These are phyloP conservation scores for Chlamydomonas eustigma DNA, from an alignment of 139 green algal genomes.

Conservation along the genomic window DNA sequence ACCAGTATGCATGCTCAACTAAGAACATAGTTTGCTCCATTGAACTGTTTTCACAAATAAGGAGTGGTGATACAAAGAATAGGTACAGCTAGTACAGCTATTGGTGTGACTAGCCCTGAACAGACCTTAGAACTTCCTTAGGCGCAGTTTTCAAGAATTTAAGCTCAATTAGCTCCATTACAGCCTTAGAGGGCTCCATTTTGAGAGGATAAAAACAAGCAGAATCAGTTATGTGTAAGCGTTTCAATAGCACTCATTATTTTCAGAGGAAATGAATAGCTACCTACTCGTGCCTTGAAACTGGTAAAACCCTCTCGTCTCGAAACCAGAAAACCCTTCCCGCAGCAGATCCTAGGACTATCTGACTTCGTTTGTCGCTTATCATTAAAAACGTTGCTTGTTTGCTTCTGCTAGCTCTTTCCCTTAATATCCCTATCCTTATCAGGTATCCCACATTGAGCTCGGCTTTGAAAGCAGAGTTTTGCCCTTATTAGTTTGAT, in stretches of 20 bases:
- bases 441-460: background rate
- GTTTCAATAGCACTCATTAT: background rate
- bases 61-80: no score
- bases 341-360: no score
- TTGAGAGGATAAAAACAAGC: background rate
- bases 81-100: background rate
- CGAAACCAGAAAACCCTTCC: slow-evolving; percentile 1
- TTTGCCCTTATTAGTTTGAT: background rate
- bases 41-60: background rate
- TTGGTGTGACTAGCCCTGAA: background rate
- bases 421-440: background rate
- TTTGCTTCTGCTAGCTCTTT: background rate
- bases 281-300: no score
- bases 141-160: background rate
- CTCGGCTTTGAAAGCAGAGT: background rate
- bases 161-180: background rate
- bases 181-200: background rate
- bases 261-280: background rate
- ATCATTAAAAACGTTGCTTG: no score
- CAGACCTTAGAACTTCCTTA: background rate
- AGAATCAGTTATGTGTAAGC: background rate
- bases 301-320: background rate
- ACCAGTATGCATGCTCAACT: slow-evolving; percentile 11
- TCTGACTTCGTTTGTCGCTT: no score
- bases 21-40: background rate